phyloP scores from a whole-genome alignment of 2,329 filamentous ascomycete genomes.

The Penicillium griseofulvum region DNA sequence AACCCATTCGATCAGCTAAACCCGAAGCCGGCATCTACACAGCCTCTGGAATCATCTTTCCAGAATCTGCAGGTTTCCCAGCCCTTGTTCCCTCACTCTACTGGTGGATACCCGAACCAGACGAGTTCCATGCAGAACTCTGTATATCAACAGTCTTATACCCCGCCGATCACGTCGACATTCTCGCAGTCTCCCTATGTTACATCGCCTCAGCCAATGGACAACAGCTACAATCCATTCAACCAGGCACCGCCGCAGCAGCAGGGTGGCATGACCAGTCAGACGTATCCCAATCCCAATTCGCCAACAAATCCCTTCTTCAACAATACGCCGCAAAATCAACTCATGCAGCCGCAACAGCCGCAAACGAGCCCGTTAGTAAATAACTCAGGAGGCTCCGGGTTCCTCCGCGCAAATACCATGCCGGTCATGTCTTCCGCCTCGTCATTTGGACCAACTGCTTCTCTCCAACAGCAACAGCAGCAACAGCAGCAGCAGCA shows the following conservation, averaged over 20 bases:
- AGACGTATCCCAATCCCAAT: slow-evolving; percentile 24
- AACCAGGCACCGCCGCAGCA: slow-evolving; percentile 37
- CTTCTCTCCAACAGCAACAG: slow-evolving; percentile 29
- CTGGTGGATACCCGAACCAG: slow-evolving; percentile 57
- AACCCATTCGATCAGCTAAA: slow-evolving; percentile 66
- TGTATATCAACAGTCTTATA: slow-evolving; percentile 43
- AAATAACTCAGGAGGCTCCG: slow-evolving; percentile 2
- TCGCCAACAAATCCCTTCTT: slow-evolving; percentile 38
- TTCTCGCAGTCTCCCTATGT: slow-evolving; percentile 36
- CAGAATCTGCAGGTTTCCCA: slow-evolving; percentile 71
- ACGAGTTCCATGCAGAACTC: slow-evolving; percentile 41
- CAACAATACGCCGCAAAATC: slow-evolving; percentile 24
- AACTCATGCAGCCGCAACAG: slow-evolving; percentile 23
- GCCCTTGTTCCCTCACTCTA: slow-evolving; percentile 72
- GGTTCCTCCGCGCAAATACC: slow-evolving; percentile 34
- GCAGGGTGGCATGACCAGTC: slow-evolving; percentile 26
- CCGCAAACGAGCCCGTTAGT: slow-evolving; percentile 9
- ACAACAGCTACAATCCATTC: slow-evolving; percentile 44
- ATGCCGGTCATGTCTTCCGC: slow-evolving; percentile 36
- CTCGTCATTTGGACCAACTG: slow-evolving; percentile 30
- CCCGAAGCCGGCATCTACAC: slow-evolving; percentile 26
- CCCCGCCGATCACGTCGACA: slow-evolving; percentile 41
- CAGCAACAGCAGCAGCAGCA: slow-evolving; percentile 19
- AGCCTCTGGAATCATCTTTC: slow-evolving; percentile 64
- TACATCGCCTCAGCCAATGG: slow-evolving; percentile 36